These are phyloP conservation scores for Phylloboletellus chloephorus DNA, from an alignment of 1,284 basidiomycete genomes.

Conservation along the genomic window DNA sequence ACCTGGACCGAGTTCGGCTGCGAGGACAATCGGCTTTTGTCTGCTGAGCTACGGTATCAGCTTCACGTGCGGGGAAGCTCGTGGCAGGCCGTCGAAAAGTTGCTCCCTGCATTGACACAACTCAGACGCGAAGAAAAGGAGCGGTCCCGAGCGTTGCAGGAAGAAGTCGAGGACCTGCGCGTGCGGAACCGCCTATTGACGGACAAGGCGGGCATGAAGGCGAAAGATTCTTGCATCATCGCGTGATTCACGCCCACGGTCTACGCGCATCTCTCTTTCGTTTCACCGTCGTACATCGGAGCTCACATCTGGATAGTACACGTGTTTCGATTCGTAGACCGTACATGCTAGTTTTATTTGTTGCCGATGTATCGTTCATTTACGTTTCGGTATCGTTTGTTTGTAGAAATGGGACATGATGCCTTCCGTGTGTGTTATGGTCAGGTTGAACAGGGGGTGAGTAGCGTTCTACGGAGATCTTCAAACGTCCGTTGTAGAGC, in stretches of 20 bases:
- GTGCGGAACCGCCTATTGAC: constrained; percentile 42
- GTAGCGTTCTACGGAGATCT: constrained; percentile 95
- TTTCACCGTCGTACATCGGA: too few relatives aligned
- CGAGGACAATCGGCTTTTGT: constrained; percentile 22
- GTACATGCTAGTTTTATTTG: constrained; percentile 4
- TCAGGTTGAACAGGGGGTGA: constrained; percentile 83
- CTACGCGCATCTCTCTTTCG: too few relatives aligned
- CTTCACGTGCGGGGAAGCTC: constrained; percentile 32
- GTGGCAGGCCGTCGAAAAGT: constrained; percentile 43
- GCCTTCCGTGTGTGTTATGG: constrained; percentile 65
- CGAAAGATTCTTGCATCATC: constrained; percentile 25
- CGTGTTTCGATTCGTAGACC: background rate
- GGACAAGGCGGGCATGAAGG: constrained; percentile 26
- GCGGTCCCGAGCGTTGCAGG: constrained; percentile 36
- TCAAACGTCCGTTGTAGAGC: too few relatives aligned
- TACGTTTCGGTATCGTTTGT: constrained; percentile 42
- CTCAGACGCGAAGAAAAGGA: constrained; percentile 46
- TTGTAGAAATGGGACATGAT: constrained; percentile 77
- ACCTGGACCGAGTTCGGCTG: constrained; percentile 36
- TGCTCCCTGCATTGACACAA: constrained; percentile 46
- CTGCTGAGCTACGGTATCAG: constrained; percentile 15
- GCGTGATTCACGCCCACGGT: constrained; percentile 6
- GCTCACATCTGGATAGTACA: too few relatives aligned
- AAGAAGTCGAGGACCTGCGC: constrained; percentile 50
- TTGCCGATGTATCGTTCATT: constrained; percentile 1